Percentiles rank a stretch among this genome's conserved stretches.
Evolutionary conservation across 768 basidiomycete genomes (phyloP).

Genomic region (Lenzites betulinus): DNA sequence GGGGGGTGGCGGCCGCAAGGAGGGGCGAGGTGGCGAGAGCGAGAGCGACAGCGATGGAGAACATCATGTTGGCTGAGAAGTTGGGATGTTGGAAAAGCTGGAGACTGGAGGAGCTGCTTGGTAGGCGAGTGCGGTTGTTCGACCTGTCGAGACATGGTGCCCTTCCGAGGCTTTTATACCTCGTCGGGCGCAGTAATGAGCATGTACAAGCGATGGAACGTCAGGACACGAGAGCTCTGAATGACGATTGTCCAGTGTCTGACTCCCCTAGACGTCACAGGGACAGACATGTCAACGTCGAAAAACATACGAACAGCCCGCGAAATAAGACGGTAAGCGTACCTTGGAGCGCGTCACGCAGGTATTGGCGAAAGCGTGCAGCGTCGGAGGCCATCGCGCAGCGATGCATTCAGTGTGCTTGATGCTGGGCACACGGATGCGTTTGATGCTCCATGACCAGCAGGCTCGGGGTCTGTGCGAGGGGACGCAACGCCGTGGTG

Average conservation of each 20-base stretch:
- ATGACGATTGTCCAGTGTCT: background rate
- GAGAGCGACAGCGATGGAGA: constrained; percentile 16
- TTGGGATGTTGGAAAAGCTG: background rate
- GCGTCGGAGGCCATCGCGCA: background rate
- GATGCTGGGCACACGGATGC: background rate
- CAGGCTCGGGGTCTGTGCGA: constrained; percentile 5
- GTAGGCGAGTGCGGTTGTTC: background rate
- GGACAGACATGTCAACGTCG: background rate
- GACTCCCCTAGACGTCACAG: constrained; percentile 9
- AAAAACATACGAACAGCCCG: background rate
- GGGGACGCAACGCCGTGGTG: background rate
- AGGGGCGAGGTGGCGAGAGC: constrained; percentile 11
- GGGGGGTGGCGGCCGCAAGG: constrained; percentile 19
- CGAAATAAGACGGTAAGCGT: background rate
- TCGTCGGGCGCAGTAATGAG: background rate
- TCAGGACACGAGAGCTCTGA: background rate
- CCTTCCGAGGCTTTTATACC: background rate
- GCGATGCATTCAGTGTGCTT: background rate
- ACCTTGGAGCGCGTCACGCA: background rate
- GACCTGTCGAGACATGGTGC: background rate
- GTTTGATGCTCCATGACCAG: constrained; percentile 10
- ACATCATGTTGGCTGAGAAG: constrained; percentile 14
- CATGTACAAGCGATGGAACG: background rate
- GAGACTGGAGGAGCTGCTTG: constrained; percentile 1
- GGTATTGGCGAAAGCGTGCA: too few relatives aligned